Conservation (phyloP, 2,329 filamentous ascomycete species). For the Chaetomium sp. region DNA sequence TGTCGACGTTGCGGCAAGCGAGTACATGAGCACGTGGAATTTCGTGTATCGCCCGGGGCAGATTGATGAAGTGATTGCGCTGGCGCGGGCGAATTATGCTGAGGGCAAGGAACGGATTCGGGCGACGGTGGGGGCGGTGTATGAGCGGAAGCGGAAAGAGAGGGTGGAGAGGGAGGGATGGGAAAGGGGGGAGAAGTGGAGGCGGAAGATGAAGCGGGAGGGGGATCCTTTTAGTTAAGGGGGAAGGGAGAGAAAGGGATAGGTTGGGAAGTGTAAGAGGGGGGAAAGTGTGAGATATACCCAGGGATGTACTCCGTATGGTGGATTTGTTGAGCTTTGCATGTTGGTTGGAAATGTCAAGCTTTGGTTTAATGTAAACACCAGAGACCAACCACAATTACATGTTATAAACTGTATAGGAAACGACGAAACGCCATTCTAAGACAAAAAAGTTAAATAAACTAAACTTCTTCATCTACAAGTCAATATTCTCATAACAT, state of each 20-base stretch:
- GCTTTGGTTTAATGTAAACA: no score
- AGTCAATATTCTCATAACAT: no score
- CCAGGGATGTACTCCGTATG: no score
- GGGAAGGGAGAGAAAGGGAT: background rate
- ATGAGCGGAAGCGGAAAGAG: slow-evolving; percentile 76
- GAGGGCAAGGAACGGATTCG: slow-evolving; percentile 75
- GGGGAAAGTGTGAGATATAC: no score
- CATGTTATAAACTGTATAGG: no score
- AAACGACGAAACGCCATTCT: no score
- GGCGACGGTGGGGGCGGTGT: slow-evolving; percentile 76
- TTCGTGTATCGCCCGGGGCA: slow-evolving; percentile 92
- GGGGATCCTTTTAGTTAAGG: slow-evolving; percentile 60
- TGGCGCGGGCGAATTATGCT: slow-evolving; percentile 80
- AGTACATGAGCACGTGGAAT: slow-evolving; percentile 96
- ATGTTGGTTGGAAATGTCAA: no score
- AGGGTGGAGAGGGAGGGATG: slow-evolving; percentile 45
- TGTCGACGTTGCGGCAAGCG: slow-evolving; percentile 75
- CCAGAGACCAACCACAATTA: no score
- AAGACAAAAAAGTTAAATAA: no score
- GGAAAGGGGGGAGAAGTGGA: slow-evolving; percentile 34
- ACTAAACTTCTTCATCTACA: no score
- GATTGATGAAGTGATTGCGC: slow-evolving; percentile 73
- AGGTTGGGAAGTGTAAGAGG: no score
- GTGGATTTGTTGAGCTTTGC: no score
- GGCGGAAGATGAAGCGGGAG: slow-evolving; percentile 44